Evolutionary conservation across 148 eudicot genomes (phyloP).

Genomic region (Chenopodium formosanum): DNA sequence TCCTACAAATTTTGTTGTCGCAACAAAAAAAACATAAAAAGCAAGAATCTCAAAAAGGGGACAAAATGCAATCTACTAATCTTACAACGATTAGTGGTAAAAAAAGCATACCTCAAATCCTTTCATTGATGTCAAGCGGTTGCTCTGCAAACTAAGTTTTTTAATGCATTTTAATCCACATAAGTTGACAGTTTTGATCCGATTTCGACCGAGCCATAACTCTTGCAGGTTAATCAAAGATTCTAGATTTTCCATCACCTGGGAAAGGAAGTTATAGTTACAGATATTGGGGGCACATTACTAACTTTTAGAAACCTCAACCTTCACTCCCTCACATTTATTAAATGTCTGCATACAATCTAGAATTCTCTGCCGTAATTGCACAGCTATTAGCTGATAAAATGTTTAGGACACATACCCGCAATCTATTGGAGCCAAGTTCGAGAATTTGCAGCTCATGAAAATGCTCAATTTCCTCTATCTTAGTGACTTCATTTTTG

Average conservation of each 20-base stretch:
- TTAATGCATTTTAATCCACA: constrained; percentile 89
- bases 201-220: constrained; percentile 97
- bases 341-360: background rate
- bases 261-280: constrained; percentile 12
- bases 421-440: constrained; percentile 92
- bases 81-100: background rate
- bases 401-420: constrained; percentile 52
- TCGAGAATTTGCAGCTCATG: constrained; percentile 81
- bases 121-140: constrained; percentile 76
- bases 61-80: background rate
- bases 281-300: too few relatives aligned
- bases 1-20: constrained; percentile 47
- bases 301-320: too few relatives aligned
- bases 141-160: constrained; percentile 96
- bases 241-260: constrained; percentile 90
- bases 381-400: background rate
- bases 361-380: background rate
- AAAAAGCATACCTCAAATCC: constrained; percentile 72
- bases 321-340: background rate
- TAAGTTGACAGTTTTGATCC: constrained; percentile 69
- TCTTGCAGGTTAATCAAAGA: constrained; percentile 68
- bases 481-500: constrained; percentile 87
- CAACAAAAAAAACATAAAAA: background rate
- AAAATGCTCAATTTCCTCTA: constrained; percentile 93
- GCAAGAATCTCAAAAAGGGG: background rate